phyloP scores from a whole-genome alignment of 768 basidiomycete genomes.

The Cystofilobasidium bisporidii region DNA sequence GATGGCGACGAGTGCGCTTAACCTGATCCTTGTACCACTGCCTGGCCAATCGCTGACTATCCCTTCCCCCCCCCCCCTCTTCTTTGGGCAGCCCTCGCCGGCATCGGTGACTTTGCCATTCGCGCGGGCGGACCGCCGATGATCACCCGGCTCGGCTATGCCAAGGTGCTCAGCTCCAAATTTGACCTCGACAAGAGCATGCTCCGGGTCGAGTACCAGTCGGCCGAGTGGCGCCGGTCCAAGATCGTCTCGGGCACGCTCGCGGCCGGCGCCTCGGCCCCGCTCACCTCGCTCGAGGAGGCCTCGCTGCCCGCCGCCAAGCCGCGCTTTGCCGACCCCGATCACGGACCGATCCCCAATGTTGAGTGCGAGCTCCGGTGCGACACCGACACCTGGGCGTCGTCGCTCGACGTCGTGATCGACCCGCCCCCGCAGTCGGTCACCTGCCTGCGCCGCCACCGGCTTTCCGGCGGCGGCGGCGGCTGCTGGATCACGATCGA shows the following conservation, averaged over 20 bases:
- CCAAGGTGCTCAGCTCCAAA: conserved; percentile 53
- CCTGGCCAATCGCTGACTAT: neutral
- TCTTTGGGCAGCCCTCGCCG: conserved; percentile 63
- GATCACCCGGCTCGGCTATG: conserved; percentile 69
- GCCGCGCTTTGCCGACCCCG: conserved; percentile 3
- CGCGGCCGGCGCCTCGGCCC: neutral
- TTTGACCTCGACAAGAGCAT: conserved; percentile 80
- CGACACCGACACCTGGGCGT: conserved; percentile 80
- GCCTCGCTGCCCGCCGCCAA: conserved; percentile 7
- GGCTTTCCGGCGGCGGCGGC: conserved; percentile 74
- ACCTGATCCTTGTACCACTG: too few species aligned
- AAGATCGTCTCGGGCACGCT: conserved; percentile 18
- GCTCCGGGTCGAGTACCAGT: conserved; percentile 71
- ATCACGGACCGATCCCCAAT: conserved; percentile 20
- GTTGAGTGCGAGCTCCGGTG: conserved; percentile 84
- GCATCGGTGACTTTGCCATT: conserved; percentile 90
- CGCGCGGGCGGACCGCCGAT: conserved; percentile 89
- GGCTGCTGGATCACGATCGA: conserved; percentile 88
- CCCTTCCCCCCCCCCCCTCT: neutral
- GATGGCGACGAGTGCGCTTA: conserved; percentile 46
- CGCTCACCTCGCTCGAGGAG: conserved; percentile 13
- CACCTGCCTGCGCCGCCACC: conserved; percentile 73
- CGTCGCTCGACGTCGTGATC: conserved; percentile 73
- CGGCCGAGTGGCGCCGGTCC: conserved; percentile 28
- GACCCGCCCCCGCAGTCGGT: conserved; percentile 84